These are phyloP conservation scores for Hibiscus tridactylites DNA, from an alignment of 345 rosid genomes.

Conservation along the genomic window DNA sequence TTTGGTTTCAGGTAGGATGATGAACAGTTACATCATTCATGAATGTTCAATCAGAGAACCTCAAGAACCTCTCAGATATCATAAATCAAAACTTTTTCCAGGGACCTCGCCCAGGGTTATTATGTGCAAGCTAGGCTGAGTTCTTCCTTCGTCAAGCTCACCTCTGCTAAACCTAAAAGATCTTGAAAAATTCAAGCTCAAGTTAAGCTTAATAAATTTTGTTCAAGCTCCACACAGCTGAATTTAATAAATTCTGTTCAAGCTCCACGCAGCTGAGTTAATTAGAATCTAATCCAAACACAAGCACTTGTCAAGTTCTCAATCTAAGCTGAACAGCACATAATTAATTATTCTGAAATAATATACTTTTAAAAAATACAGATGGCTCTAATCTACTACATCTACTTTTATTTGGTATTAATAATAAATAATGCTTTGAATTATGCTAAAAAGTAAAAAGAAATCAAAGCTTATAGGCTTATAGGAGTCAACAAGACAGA, in stretches of 20 bases:
- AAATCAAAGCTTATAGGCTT: neutral
- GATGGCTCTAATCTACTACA: neutral
- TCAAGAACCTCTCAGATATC: neutral
- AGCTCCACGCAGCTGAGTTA: neutral
- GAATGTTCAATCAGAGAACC: neutral
- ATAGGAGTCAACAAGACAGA: neutral
- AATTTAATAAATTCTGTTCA: too few relatives aligned
- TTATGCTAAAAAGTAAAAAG: neutral
- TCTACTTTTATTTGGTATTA: neutral
- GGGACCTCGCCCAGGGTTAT: neutral
- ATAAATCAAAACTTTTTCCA: neutral
- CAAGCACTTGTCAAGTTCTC: neutral
- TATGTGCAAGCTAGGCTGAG: neutral
- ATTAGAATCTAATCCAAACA: neutral
- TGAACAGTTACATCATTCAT: neutral
- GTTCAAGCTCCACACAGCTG: neutral
- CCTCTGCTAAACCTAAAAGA: neutral
- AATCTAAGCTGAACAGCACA: neutral
- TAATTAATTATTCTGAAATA: neutral
- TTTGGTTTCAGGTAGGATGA: neutral
- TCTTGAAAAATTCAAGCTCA: neutral
- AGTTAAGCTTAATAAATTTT: too few relatives aligned
- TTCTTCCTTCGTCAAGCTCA: neutral
- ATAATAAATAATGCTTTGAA: neutral
- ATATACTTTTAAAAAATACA: neutral